Percentiles rank a stretch among this genome's conserved stretches.
Evolutionary conservation across 2,329 filamentous ascomycete species (phyloP).

Genomic region (Cytospora mali): DNA sequence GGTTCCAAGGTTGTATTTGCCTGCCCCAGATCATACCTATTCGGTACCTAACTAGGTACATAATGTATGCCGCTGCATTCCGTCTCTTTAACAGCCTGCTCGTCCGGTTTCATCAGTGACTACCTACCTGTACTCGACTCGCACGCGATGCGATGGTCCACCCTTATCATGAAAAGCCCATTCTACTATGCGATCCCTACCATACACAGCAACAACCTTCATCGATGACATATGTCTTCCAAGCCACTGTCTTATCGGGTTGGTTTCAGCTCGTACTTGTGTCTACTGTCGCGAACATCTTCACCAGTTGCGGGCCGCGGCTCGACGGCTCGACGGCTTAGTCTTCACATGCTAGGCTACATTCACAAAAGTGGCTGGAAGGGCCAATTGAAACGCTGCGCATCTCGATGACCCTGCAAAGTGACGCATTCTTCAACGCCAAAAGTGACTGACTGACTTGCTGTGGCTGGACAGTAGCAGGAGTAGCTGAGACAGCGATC

Average conservation of each 20-base stretch:
- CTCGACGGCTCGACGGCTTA: neutral
- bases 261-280: neutral
- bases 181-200: neutral
- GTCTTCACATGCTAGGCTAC: conserved; percentile 25
- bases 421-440: conserved; percentile 15
- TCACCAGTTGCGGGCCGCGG: neutral
- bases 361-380: neutral
- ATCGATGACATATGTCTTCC: neutral
- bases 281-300: neutral
- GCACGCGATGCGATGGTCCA: neutral
- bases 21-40: too few relatives aligned
- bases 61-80: too few relatives aligned
- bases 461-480: neutral
- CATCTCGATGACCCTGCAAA: conserved; percentile 10
- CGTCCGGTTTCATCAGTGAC: too few relatives aligned
- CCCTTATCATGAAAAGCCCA: neutral
- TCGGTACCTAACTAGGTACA: too few relatives aligned
- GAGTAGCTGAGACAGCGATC: too few relatives aligned
- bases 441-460: neutral
- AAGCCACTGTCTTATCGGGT: neutral
- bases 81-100: too few relatives aligned
- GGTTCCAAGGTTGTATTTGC: too few relatives aligned
- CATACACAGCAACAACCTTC: neutral
- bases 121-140: too few relatives aligned
- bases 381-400: neutral